Base-by-base conservation (phyloP, 2,329 filamentous ascomycete species). In the Neodidymelliopsis sp. region DNA sequence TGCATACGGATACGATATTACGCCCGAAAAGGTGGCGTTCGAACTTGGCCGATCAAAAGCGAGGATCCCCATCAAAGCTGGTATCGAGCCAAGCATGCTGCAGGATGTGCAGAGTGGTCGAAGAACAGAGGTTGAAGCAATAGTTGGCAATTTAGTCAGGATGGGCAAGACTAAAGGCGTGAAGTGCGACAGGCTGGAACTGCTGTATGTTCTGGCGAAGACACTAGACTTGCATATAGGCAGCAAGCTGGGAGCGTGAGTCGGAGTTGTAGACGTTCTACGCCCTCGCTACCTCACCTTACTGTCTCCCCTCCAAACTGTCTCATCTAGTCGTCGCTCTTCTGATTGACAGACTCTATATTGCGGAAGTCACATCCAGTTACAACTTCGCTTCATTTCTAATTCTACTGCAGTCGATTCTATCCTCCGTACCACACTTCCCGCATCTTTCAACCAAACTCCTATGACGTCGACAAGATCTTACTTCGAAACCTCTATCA, bases 21-120 rank as follows among this genome's bases (percentile, higher is more conserved):
- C 69, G 13, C 59, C 64, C 10, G 69, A 74, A 29, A 64, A 71
- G 27, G 72, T 74, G 2, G 62, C 74, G 13, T 59, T 63, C 24
- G 72, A 77, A 45, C 58, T 79, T 19, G 62, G 64, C 0, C 60
- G 72, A 6, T 72, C 77, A 2, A 70, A 60, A 38, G 70, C 63
- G 10, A 60, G 76, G 19, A 63, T 74, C 12, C 62, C 66, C 1
- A 63, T 60, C 2, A 57, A 66, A 4, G 64, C 62, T 4, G 78
- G 77, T 0, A 72, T 76, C 4, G 76, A 79, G 66, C 75, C 77
- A 8, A 79, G 76, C 54, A 81, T 81, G 79, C 56, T 80, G 39
- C 74, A 77, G 12, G 79, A 81, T 65, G 75, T 77, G 9, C 66
- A 69, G 24, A 54, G 63, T 13, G 69, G 68, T 1, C 65, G 77